Evolutionary conservation across 2,329 filamentous ascomycete genomes (phyloP).

Genomic region (Blumeriella jaapii): DNA sequence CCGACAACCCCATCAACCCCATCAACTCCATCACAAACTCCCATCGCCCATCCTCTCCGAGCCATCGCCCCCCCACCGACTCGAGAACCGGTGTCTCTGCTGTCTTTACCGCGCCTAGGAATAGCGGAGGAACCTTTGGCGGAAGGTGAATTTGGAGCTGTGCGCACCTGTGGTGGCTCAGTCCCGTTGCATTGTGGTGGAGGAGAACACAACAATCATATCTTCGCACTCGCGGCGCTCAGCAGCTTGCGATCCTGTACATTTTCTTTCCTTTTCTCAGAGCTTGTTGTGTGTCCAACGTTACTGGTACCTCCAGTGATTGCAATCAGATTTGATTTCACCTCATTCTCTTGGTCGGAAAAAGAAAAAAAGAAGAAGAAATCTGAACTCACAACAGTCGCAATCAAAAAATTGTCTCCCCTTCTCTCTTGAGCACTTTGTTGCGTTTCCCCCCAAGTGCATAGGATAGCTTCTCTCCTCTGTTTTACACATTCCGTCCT

Average conservation of each 20-base stretch:
- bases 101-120: slow-evolving; percentile 1
- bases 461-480: slow-evolving; percentile 16
- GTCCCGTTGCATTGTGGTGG: slow-evolving; percentile 22
- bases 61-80: not conserved
- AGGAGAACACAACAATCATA: slow-evolving; percentile 20
- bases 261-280: slow-evolving; percentile 26
- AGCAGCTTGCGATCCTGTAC: slow-evolving; percentile 28
- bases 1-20: not conserved
- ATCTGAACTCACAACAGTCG: slow-evolving; percentile 26
- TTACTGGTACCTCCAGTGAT: slow-evolving; percentile 27
- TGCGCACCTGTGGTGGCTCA: slow-evolving; percentile 14
- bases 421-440: slow-evolving; percentile 18
- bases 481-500: slow-evolving; percentile 9
- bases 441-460: slow-evolving; percentile 18
- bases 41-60: not conserved
- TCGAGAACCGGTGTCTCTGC: not conserved
- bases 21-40: slow-evolving; percentile 1
- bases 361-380: slow-evolving; percentile 27
- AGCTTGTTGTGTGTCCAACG: slow-evolving; percentile 24
- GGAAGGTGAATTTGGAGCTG: slow-evolving; percentile 4
- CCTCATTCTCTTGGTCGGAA: slow-evolving; percentile 27
- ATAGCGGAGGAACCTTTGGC: slow-evolving; percentile 1
- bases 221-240: slow-evolving; percentile 20
- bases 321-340: slow-evolving; percentile 29
- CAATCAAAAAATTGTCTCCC: slow-evolving; percentile 19